These are phyloP conservation scores for Coniferiporia weirii DNA, from an alignment of 1,284 basidiomycete genomes.

Conservation along the genomic window DNA sequence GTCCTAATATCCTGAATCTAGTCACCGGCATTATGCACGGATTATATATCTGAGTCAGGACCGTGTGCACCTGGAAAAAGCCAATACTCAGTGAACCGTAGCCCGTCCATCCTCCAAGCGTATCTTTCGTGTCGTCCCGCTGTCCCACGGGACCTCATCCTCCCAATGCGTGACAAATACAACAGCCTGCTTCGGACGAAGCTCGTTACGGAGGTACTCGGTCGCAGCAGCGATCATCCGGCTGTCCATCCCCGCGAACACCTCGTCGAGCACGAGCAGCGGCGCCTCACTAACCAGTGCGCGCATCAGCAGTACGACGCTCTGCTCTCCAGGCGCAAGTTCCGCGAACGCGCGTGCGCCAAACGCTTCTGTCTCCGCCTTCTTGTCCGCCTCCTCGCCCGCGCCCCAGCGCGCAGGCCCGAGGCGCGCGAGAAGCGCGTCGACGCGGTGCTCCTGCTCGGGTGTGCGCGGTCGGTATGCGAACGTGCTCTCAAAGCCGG, in stretches of 20 bases:
- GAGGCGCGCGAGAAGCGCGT: conserved; percentile 56
- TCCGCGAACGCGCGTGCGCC: conserved; percentile 49
- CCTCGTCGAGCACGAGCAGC: conserved; percentile 83
- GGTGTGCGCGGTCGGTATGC: conserved; percentile 48
- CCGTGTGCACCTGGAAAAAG: background rate
- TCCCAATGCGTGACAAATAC: conserved; percentile 87
- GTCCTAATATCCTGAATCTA: too few relatives aligned
- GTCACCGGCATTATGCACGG: too few relatives aligned
- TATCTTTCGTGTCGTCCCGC: background rate
- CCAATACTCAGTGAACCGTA: background rate
- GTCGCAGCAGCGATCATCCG: conserved; percentile 63
- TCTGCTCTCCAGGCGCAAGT: conserved; percentile 69
- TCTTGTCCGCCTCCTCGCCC: conserved; percentile 15
- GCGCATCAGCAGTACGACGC: conserved; percentile 76
- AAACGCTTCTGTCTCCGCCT: conserved; percentile 32
- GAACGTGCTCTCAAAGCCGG: conserved; percentile 80
- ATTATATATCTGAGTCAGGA: too few relatives aligned
- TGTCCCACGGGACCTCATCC: conserved; percentile 76
- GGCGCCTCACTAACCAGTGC: conserved; percentile 67
- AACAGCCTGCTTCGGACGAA: conserved; percentile 67
- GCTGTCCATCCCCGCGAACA: conserved; percentile 86
- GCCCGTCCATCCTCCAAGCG: conserved; percentile 38
- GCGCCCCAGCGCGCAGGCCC: conserved; percentile 48
- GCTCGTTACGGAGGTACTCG: conserved; percentile 51
- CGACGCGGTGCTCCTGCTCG: conserved; percentile 37